These are phyloP conservation scores for Rhizophagus prolifer DNA, from an alignment of 192 early-diverging fungal genomes.

Conservation along the genomic window DNA sequence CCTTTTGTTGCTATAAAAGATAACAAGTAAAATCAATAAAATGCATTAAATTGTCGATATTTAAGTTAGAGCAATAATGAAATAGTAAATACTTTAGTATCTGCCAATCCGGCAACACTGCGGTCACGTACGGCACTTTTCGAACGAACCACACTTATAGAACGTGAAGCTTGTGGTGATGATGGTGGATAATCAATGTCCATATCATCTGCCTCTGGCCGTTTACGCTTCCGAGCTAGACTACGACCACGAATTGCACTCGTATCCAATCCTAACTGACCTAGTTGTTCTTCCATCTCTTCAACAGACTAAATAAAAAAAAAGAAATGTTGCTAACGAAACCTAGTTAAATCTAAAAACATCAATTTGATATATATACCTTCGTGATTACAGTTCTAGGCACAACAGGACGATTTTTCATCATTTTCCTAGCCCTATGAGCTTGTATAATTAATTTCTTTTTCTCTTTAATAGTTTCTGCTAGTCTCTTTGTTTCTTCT, in stretches of 20 bases:
- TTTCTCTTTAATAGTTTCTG: slow-evolving; percentile 79
- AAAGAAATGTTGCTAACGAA: not conserved
- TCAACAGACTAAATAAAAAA: slow-evolving; percentile 36
- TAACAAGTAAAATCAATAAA: not conserved
- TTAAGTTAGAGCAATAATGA: not conserved
- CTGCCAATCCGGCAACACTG: not conserved
- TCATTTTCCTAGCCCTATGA: slow-evolving; percentile 74
- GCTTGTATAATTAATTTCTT: slow-evolving; percentile 79
- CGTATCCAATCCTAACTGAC: slow-evolving; percentile 70
- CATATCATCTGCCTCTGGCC: slow-evolving; percentile 71
- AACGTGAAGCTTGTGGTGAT: slow-evolving; percentile 41
- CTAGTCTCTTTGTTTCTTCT: slow-evolving; percentile 71
- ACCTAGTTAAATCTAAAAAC: slow-evolving; percentile 18
- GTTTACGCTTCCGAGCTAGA: slow-evolving; percentile 69
- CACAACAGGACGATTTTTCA: slow-evolving; percentile 70
- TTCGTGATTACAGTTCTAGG: slow-evolving; percentile 58
- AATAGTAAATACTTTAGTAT: not conserved
- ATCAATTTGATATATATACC: not conserved
- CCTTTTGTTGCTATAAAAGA: slow-evolving; percentile 48
- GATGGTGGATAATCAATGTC: slow-evolving; percentile 61
- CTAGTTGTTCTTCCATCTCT: slow-evolving; percentile 74
- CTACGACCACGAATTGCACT: slow-evolving; percentile 64
- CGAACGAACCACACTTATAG: not conserved
- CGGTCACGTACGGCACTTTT: slow-evolving; percentile 15
- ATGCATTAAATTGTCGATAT: not conserved